Conservation (phyloP, 805 yeast genomes). For the Myxozyma geophila region DNA sequence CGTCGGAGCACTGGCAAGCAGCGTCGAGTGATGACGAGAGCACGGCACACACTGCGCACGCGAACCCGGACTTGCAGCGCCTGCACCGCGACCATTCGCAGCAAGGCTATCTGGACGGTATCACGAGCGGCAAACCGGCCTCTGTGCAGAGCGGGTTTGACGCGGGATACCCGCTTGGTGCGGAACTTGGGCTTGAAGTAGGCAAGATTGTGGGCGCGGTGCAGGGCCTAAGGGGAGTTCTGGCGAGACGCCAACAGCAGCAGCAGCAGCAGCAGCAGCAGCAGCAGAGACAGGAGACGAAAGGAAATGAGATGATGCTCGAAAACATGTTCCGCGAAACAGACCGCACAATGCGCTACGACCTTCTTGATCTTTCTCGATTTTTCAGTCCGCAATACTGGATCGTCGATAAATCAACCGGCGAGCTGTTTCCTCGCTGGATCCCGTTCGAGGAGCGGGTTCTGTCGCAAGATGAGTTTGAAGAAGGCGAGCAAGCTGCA, state of each 20-base stretch:
- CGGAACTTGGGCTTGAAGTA: slow-evolving; percentile 63
- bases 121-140: slow-evolving; percentile 67
- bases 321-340: background rate
- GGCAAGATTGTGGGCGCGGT: slow-evolving; percentile 67
- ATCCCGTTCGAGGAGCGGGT: background rate
- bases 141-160: slow-evolving; percentile 83
- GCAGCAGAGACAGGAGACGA: background rate
- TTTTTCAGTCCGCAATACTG: slow-evolving; percentile 20
- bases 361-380: slow-evolving; percentile 16
- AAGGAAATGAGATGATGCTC: background rate
- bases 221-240: slow-evolving; percentile 46
- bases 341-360: slow-evolving; percentile 10
- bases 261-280: no score
- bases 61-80: slow-evolving; percentile 20
- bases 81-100: slow-evolving; percentile 64
- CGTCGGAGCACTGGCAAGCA: background rate
- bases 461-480: background rate
- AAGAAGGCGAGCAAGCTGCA: no score
- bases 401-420: slow-evolving; percentile 21
- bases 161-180: slow-evolving; percentile 76
- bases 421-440: slow-evolving; percentile 23
- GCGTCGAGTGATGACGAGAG: background rate
- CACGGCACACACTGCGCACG: background rate
- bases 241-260: background rate
- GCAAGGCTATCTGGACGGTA: slow-evolving; percentile 84